phyloP scores from a whole-genome alignment of 129 eudicot species.

The Saposhnikovia divaricata region DNA sequence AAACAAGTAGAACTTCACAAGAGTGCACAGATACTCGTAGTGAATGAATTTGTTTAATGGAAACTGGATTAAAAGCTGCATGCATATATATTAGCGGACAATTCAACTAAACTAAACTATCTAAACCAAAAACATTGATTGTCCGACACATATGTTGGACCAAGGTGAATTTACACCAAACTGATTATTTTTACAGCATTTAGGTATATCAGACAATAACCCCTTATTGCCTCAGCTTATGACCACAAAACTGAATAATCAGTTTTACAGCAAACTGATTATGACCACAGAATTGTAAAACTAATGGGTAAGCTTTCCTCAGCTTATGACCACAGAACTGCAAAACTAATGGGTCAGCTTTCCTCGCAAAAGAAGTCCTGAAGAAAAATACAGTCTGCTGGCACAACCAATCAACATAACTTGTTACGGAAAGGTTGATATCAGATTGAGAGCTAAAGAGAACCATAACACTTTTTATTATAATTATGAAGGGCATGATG shows the following conservation, averaged over 20 bases:
- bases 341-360: not conserved
- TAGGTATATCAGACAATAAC: not conserved
- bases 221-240: too few relatives aligned
- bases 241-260: too few relatives aligned
- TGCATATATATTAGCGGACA: not conserved
- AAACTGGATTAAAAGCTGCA: not conserved
- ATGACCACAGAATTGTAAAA: too few relatives aligned
- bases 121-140: not conserved
- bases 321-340: not conserved
- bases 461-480: not conserved
- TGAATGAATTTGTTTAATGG: not conserved
- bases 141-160: not conserved
- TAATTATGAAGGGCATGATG: not conserved
- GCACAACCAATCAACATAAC: not conserved
- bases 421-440: not conserved
- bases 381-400: not conserved
- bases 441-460: not conserved
- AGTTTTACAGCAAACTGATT: too few relatives aligned
- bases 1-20: conserved; percentile 4
- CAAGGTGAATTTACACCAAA: not conserved
- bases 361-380: not conserved
- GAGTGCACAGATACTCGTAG: not conserved
- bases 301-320: too few relatives aligned
- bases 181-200: not conserved
- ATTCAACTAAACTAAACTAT: not conserved